phyloP scores from a whole-genome alignment of 352 stramenopile genomes.

The Thalassiosira exigua region DNA sequence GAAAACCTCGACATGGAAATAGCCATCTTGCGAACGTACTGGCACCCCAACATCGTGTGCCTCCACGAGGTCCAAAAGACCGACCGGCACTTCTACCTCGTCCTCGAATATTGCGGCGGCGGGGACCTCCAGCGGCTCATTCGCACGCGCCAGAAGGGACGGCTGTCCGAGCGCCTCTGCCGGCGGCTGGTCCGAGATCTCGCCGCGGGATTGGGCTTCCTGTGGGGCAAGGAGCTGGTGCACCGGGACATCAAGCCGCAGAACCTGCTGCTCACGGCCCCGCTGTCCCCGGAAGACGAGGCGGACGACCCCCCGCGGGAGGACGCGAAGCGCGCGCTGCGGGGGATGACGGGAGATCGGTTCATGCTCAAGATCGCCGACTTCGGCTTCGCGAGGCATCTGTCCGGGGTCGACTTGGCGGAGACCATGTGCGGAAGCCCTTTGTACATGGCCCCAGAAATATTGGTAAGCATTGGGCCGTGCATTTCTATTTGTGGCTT shows the following conservation, averaged over 20 bases:
- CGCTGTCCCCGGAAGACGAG: conserved; percentile 72
- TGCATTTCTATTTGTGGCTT: too few relatives aligned
- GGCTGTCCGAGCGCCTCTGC: conserved; percentile 84
- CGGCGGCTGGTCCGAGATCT: conserved; percentile 94
- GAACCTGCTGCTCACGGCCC: conserved; percentile 91
- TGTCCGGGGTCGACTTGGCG: conserved; percentile 90
- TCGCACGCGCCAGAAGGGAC: conserved; percentile 72
- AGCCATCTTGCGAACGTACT: conserved; percentile 93
- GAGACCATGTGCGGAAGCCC: conserved; percentile 95
- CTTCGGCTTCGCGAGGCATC: conserved; percentile 96
- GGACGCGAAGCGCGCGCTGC: conserved; percentile 20
- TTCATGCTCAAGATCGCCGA: conserved; percentile 91
- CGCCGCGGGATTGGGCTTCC: conserved; percentile 92
- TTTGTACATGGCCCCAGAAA: conserved; percentile 98
- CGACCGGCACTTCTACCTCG: conserved; percentile 94
- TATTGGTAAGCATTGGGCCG: conserved; percentile 80
- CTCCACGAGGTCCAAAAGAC: conserved; percentile 96
- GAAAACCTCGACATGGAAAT: conserved; percentile 97
- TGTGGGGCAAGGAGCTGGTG: conserved; percentile 93
- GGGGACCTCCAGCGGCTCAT: conserved; percentile 96
- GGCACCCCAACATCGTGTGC: conserved; percentile 95
- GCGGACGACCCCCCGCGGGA: conserved; percentile 67
- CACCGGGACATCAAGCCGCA: conserved; percentile 98
- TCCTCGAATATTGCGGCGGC: conserved; percentile 95
- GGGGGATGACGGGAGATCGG: conserved; percentile 25